Conservation (phyloP, 23 red algal genomes). For the Porphyridium purpureum region DNA sequence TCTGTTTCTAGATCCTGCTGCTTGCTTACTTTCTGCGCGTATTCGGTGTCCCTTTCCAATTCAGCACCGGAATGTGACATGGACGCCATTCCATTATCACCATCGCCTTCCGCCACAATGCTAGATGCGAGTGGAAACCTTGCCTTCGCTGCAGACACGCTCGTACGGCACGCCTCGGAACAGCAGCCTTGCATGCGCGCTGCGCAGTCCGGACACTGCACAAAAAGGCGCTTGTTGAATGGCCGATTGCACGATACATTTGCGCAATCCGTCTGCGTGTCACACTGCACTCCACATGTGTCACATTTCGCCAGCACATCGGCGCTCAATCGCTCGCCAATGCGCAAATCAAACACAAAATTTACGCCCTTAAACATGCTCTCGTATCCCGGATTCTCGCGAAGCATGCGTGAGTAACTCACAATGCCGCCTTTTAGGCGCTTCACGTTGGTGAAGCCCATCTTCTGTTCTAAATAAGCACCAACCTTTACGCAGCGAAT, state of each 20-base stretch:
- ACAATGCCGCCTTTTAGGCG: constrained; percentile 69
- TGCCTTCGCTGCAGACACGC: constrained; percentile 1
- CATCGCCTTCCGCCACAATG: no score
- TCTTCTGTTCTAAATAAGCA: constrained; percentile 51
- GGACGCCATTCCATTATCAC: no score
- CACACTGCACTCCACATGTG: constrained; percentile 45
- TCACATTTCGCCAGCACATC: constrained; percentile 46
- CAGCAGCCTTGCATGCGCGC: constrained; percentile 22
- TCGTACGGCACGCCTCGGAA: constrained; percentile 12
- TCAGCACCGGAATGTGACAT: no score
- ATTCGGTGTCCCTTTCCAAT: no score
- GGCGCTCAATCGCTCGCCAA: constrained; percentile 50
- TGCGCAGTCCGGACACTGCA: constrained; percentile 69
- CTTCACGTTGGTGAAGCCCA: constrained; percentile 64
- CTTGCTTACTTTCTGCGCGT: no score
- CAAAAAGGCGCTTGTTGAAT: constrained; percentile 46
- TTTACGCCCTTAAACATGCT: constrained; percentile 56
- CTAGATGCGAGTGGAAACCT: no score
- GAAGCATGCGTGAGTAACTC: constrained; percentile 44
- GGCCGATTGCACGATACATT: constrained; percentile 51
- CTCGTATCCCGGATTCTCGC: constrained; percentile 8
- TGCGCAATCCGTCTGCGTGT: constrained; percentile 53
- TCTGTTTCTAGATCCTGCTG: no score
- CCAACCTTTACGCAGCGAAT: constrained; percentile 86
- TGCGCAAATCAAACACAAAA: constrained; percentile 69